These are phyloP conservation scores for Gryganskiella cystojenkinii DNA, from an alignment of 192 early-diverging fungal species.

Conservation along the genomic window DNA sequence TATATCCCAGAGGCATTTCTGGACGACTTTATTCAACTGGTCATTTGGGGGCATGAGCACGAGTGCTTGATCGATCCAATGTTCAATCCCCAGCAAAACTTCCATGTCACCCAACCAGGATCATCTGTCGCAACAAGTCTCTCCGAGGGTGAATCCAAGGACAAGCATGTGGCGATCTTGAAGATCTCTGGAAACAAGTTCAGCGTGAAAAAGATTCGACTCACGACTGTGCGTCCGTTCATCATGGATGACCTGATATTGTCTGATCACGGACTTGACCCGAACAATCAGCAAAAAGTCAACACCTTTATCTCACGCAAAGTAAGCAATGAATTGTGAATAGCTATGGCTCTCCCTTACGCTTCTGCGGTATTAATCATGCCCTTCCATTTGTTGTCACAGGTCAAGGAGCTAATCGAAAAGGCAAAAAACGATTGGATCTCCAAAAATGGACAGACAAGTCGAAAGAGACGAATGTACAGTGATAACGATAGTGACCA, in stretches of 20 bases:
- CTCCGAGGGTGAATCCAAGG: conserved; percentile 80
- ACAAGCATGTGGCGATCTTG: conserved; percentile 63
- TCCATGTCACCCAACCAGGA: conserved; percentile 91
- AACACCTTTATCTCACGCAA: conserved; percentile 65
- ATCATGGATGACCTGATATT: conserved; percentile 79
- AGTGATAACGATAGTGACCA: conserved; percentile 43
- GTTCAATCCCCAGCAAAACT: conserved; percentile 69
- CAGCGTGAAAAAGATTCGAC: conserved; percentile 75
- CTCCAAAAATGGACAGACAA: conserved; percentile 45
- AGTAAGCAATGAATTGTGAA: no score
- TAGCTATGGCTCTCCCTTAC: no score
- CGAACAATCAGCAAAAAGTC: conserved; percentile 64
- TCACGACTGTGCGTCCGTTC: conserved; percentile 90
- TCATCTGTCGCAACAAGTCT: conserved; percentile 93
- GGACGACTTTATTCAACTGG: conserved; percentile 81
- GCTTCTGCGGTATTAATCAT: no score
- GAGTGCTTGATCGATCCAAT: conserved; percentile 88
- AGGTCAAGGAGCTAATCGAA: conserved; percentile 72
- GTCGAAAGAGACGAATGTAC: conserved; percentile 34
- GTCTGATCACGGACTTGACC: conserved; percentile 56
- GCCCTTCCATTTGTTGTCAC: not conserved
- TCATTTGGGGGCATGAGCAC: conserved; percentile 98
- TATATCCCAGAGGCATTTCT: conserved; percentile 92
- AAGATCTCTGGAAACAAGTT: conserved; percentile 75
- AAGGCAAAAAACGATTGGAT: conserved; percentile 72